phyloP scores from a whole-genome alignment of 2,329 filamentous ascomycete species.

The Metarhizium rileyi region DNA sequence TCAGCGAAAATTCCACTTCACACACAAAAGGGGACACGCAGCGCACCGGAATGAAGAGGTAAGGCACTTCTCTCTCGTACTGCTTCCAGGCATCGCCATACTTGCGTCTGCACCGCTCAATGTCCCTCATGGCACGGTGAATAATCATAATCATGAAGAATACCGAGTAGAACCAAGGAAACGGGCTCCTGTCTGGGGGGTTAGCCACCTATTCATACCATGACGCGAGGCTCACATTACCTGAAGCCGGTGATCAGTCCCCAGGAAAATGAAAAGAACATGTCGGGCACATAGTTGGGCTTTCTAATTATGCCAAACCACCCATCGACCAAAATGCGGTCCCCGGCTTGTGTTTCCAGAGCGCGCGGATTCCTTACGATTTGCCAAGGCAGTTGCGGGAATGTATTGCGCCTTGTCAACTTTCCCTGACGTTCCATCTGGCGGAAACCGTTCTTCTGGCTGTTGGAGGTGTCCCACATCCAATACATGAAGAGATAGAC shows the following conservation, averaged over 20 bases:
- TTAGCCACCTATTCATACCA: background rate
- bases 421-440: slow-evolving; percentile 60
- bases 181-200: slow-evolving; percentile 43
- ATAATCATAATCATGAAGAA: slow-evolving; percentile 76
- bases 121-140: slow-evolving; percentile 67
- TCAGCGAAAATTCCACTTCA: background rate
- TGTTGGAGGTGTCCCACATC: slow-evolving; percentile 84
- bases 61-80: slow-evolving; percentile 68
- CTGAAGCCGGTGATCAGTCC: slow-evolving; percentile 38
- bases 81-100: slow-evolving; percentile 74
- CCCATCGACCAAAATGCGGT: slow-evolving; percentile 70
- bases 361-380: slow-evolving; percentile 68
- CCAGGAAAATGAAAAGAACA: slow-evolving; percentile 38
- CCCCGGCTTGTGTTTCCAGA: slow-evolving; percentile 56
- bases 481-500: slow-evolving; percentile 74
- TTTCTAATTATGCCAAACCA: slow-evolving; percentile 70
- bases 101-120: slow-evolving; percentile 63
- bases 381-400: slow-evolving; percentile 85
- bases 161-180: slow-evolving; percentile 81
- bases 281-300: slow-evolving; percentile 38
- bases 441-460: slow-evolving; percentile 86
- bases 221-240: slow-evolving; percentile 17
- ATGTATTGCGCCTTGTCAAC: slow-evolving; percentile 60
- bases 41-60: slow-evolving; percentile 65
- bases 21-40: background rate